phyloP scores from a whole-genome alignment of 805 yeast genomes.

The Zygoascus ofunaensis region DNA sequence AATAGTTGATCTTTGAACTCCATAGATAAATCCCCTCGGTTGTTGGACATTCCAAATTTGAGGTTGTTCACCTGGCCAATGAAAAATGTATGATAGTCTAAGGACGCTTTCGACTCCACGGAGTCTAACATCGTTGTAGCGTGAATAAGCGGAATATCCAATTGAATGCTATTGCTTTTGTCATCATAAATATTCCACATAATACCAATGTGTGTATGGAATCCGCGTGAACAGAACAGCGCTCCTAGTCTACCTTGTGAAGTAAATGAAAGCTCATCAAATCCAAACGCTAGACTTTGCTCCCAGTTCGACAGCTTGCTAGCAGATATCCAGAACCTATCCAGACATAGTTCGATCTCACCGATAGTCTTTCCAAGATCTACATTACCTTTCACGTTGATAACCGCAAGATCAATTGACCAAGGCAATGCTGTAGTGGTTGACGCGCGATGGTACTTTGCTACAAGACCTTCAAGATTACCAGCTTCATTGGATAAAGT shows the following conservation, averaged over 20 bases:
- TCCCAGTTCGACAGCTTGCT: conserved; percentile 60
- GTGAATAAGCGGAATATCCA: conserved; percentile 59
- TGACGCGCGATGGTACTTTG: conserved; percentile 46
- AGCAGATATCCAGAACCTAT: conserved; percentile 58
- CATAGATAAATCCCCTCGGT: conserved; percentile 38
- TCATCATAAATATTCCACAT: conserved; percentile 46
- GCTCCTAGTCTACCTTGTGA: conserved; percentile 83
- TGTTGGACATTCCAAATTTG: conserved; percentile 56
- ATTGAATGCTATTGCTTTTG: conserved; percentile 25
- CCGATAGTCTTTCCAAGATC: conserved; percentile 86
- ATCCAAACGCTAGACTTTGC: conserved; percentile 56
- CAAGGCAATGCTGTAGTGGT: conserved; percentile 65
- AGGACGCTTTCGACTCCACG: conserved; percentile 52
- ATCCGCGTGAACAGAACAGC: conserved; percentile 38
- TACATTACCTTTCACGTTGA: conserved; percentile 44
- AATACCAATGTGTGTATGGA: conserved; percentile 54
- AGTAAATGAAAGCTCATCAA: conserved; percentile 41
- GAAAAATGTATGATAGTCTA: conserved; percentile 81
- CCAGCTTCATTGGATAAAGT: neutral
- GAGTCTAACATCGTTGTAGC: conserved; percentile 48
- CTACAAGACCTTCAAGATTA: conserved; percentile 18
- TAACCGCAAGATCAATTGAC: conserved; percentile 50
- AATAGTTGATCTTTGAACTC: conserved; percentile 11
- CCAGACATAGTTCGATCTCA: conserved; percentile 43
- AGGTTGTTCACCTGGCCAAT: conserved; percentile 45